These are phyloP conservation scores for Purpureocillium lavendulum DNA, from an alignment of 2,329 filamentous ascomycete genomes.

Conservation along the genomic window DNA sequence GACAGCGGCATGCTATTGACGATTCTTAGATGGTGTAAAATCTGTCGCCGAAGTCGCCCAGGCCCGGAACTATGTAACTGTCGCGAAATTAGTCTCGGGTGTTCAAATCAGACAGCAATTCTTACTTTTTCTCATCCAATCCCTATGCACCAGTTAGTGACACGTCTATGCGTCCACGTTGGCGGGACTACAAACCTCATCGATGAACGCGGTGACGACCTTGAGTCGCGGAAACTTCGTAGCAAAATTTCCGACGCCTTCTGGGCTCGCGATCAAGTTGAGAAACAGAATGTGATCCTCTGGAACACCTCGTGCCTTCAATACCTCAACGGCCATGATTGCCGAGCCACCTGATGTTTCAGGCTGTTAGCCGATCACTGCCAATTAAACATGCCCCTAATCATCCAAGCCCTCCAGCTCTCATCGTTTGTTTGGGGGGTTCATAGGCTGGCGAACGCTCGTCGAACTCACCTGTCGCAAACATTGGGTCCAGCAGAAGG, in stretches of 20 bases:
- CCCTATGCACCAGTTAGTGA: conserved; percentile 37
- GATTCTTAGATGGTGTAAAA: conserved; percentile 75
- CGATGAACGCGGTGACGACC: conserved; percentile 92
- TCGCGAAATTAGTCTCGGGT: conserved; percentile 24
- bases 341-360: conserved; percentile 71
- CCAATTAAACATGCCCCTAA: too few species aligned
- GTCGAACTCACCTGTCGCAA: conserved; percentile 69
- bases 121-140: conserved; percentile 94
- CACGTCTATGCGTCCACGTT: too few species aligned
- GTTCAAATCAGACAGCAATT: not conserved
- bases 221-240: conserved; percentile 81
- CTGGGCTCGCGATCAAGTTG: conserved; percentile 94
- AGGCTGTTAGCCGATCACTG: not conserved
- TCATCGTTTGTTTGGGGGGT: too few species aligned
- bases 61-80: conserved; percentile 89
- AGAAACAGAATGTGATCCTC: conserved; percentile 94
- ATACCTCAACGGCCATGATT: conserved; percentile 91
- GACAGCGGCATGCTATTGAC: too few species aligned
- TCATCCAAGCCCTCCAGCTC: too few species aligned
- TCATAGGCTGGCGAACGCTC: not conserved
- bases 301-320: conserved; percentile 82
- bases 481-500: conserved; percentile 93
- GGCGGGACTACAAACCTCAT: conserved; percentile 46
- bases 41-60: conserved; percentile 92
- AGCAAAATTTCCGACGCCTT: conserved; percentile 84